Base-by-base conservation (phyloP, 2,329 filamentous ascomycete species). In the Botrytis paeoniae region DNA sequence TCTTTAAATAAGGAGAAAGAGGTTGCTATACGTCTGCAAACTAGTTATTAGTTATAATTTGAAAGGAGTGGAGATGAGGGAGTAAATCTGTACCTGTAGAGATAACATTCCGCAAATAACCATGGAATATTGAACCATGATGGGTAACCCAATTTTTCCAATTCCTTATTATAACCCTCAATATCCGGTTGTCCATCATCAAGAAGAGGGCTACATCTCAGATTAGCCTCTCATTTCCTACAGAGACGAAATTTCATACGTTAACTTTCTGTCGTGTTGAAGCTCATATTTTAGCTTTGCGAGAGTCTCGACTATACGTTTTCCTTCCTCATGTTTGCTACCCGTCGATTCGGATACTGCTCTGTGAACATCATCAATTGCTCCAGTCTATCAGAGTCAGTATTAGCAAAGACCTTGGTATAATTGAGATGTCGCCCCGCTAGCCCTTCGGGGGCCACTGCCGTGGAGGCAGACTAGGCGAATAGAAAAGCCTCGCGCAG, bases 61-160 rank as follows among this genome's bases (percentile, higher is more conserved):
- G 18, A 65, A 48, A 9, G 20, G 3, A 10, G 9, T 41, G 12
- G 48, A 25, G 20, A 29, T 41, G 43, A 41, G n/a, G 57, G 25
- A 39, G 9, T 6, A 37, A 41, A 37, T 5, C 43, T 12, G 45
- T 73, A 79, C 90, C 92, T 87, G 85, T 95, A 98, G 73, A 99
- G 87, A 82, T 98, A 98, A 85, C 96, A 98, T 85, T 99, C 96
- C 39, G 92, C 86, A 82, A 89, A 99, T 2, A 99, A 87, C 96
- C 96, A 99, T 9, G 94, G 88, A 8, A 92, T 89, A 75, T 92
- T 87, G 80, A 95, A 92, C 96, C 96, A 99, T 64, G 88, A 90
- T 0, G 92, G 89, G 64, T 87, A 88, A 61, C 91, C 92, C 32
- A 94, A 87, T 76, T 91, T 86, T 77, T 92, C 88, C 9, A 99